phyloP scores from a whole-genome alignment of 164 flowering plant genomes.

The Dillenia turbinata region DNA sequence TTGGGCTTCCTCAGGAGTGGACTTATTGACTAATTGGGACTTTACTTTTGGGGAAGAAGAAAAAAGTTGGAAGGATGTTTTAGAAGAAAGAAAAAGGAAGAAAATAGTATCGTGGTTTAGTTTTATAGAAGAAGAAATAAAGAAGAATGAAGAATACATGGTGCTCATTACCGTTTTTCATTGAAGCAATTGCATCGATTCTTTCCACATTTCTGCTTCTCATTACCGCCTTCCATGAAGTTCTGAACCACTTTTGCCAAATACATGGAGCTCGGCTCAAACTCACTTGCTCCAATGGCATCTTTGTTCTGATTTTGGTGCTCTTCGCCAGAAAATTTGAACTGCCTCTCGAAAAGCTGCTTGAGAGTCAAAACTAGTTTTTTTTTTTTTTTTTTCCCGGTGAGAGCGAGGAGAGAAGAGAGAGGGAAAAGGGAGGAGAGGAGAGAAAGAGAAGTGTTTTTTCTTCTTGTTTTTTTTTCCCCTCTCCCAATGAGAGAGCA shows the following conservation, averaged over 20 bases:
- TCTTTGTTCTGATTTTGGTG: constrained; percentile 12
- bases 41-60: background rate
- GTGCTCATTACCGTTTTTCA: too few relatives aligned
- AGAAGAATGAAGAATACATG: too few relatives aligned
- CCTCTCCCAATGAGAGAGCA: too few relatives aligned
- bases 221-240: constrained; percentile 68
- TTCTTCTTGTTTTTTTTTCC: too few relatives aligned
- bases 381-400: too few relatives aligned
- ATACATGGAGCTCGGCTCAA: constrained; percentile 91
- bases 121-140: background rate
- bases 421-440: too few relatives aligned
- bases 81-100: background rate
- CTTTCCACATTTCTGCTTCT: constrained; percentile 62
- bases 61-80: background rate
- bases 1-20: constrained; percentile 78
- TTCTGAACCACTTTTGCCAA: constrained; percentile 84
- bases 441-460: too few relatives aligned
- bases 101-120: background rate
- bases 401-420: too few relatives aligned
- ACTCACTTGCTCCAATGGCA: constrained; percentile 25
- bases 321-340: constrained; percentile 29
- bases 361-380: too few relatives aligned
- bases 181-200: constrained; percentile 88
- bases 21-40: constrained; percentile 38
- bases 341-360: constrained; percentile 77